Conservation (phyloP, 352 stramenopile species). For the Thalassiosira livingstoniorum region DNA sequence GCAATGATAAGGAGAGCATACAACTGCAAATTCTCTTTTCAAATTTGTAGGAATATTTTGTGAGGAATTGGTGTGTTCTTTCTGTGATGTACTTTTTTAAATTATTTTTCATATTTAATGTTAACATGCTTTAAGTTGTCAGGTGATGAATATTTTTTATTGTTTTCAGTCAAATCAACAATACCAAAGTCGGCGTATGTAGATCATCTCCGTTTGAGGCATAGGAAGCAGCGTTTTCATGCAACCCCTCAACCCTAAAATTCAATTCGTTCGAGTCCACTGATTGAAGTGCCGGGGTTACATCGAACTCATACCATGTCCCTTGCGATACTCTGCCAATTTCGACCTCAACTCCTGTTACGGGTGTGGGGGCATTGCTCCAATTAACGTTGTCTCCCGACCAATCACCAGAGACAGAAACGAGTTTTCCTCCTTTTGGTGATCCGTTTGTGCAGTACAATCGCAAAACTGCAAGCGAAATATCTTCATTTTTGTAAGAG, state of each 20-base stretch:
- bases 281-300: constrained; percentile 7
- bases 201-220: constrained; percentile 13
- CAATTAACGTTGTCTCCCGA: constrained; percentile 14
- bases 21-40: no score
- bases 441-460: constrained; percentile 14
- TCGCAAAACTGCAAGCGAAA: constrained; percentile 21
- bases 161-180: constrained; percentile 17
- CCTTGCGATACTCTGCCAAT: constrained; percentile 17
- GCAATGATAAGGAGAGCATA: no score
- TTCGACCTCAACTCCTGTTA: constrained; percentile 11
- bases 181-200: constrained; percentile 8
- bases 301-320: constrained; percentile 31
- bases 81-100: no score
- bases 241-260: constrained; percentile 32
- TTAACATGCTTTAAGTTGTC: background rate
- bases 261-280: constrained; percentile 8
- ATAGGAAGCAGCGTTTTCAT: constrained; percentile 27
- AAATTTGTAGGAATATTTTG: no score
- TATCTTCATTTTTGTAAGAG: background rate
- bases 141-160: no score
- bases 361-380: constrained; percentile 14
- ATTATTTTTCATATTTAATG: background rate
- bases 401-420: constrained; percentile 17
- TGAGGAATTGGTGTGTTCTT: no score
- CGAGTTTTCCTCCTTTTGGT: constrained; percentile 13